phyloP scores from a whole-genome alignment of 345 rosid species.

The Arabidopsis thaliana region DNA sequence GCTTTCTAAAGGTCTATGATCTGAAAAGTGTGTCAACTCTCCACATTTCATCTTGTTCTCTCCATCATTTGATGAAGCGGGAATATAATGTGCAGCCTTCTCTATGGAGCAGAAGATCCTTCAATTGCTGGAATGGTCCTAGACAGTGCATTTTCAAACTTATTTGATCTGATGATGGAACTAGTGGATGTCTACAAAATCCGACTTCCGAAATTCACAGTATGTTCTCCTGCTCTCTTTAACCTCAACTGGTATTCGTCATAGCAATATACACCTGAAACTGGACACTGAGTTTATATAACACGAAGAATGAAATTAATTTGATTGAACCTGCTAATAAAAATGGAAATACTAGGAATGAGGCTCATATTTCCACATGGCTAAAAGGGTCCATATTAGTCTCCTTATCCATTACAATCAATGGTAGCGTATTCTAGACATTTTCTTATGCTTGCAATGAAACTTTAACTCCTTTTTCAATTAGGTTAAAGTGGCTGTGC shows the following conservation, averaged over 20 bases:
- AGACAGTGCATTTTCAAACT: constrained; percentile 95
- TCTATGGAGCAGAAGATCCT: constrained; percentile 96
- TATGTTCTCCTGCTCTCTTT: constrained; percentile 41
- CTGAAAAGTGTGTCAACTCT: constrained; percentile 23
- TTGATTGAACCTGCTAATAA: constrained; percentile 5
- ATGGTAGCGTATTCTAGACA: constrained; percentile 9
- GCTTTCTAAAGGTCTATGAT: constrained; percentile 29
- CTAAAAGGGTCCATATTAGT: constrained; percentile 11
- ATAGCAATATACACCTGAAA: constrained; percentile 22
- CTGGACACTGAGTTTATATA: constrained; percentile 22
- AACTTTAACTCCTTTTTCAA: constrained; percentile 25
- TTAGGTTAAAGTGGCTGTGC: constrained; percentile 96
- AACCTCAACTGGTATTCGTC: background rate
- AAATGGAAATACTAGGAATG: background rate
- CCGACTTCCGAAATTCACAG: constrained; percentile 94
- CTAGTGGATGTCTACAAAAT: constrained; percentile 93
- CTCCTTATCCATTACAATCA: background rate
- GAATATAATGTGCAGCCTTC: constrained; percentile 65
- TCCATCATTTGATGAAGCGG: constrained; percentile 31
- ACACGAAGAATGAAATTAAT: background rate
- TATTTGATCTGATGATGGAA: constrained; percentile 97
- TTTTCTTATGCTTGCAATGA: constrained; percentile 17
- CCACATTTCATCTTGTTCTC: constrained; percentile 13
- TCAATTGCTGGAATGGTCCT: constrained; percentile 98
- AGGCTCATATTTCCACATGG: constrained; percentile 11